Conservation (phyloP, 2,329 filamentous ascomycete genomes). For the Ceratocystis alfenasii region DNA sequence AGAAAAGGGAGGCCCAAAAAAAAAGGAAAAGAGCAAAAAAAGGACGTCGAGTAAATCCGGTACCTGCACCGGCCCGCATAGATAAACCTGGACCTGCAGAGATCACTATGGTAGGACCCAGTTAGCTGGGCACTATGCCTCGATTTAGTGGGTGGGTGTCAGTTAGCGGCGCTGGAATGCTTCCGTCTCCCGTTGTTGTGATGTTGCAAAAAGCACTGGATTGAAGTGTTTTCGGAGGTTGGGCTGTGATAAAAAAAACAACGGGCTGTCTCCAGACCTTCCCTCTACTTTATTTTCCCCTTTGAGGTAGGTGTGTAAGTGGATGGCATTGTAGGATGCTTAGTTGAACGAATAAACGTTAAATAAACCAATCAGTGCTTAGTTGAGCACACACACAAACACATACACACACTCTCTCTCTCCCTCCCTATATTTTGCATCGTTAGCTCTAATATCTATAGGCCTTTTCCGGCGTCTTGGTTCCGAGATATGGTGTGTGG, state of each 20-base stretch:
- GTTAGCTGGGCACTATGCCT: not conserved
- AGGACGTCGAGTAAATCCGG: not conserved
- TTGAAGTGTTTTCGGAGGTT: not conserved
- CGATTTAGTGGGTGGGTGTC: not conserved
- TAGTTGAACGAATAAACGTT: not conserved
- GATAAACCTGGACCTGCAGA: slow-evolving; percentile 6
- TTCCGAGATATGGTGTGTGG: too few relatives aligned
- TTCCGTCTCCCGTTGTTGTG: not conserved
- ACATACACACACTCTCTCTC: too few relatives aligned
- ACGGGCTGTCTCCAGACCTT: not conserved
- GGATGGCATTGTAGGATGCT: not conserved
- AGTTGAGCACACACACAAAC: too few relatives aligned
- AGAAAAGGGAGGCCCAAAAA: not conserved
- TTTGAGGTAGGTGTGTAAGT: not conserved
- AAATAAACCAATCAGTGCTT: too few relatives aligned
- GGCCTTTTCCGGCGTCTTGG: too few relatives aligned
- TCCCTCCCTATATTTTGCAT: too few relatives aligned
- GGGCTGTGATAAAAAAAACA: not conserved
- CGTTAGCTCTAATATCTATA: too few relatives aligned
- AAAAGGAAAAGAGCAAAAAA: not conserved
- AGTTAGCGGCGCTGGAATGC: not conserved
- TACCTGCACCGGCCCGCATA: slow-evolving; percentile 6
- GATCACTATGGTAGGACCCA: not conserved
- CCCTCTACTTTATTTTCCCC: not conserved
- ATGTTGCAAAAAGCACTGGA: not conserved